Conservation (phyloP, 2,329 filamentous ascomycete genomes). For the Lachnellula suecica region DNA sequence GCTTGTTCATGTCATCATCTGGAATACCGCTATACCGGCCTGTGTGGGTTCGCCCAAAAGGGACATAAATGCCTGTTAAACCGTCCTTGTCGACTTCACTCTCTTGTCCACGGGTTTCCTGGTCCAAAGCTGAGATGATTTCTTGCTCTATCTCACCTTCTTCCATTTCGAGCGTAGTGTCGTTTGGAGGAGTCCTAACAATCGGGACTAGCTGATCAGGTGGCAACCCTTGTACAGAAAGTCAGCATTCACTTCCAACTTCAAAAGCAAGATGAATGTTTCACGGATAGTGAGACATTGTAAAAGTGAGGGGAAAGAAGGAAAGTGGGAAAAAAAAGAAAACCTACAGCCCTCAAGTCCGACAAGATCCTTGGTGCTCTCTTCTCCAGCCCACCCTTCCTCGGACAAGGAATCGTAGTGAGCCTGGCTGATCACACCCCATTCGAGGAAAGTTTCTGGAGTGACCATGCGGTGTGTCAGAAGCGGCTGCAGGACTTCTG, state of each 20-base stretch:
- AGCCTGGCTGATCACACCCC: conserved; percentile 57
- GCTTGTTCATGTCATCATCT: conserved; percentile 19
- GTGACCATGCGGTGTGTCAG: conserved; percentile 49
- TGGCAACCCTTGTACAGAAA: conserved; percentile 22
- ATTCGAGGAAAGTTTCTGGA: conserved; percentile 50
- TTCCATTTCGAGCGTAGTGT: conserved; percentile 27
- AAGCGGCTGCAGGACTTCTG: conserved; percentile 26
- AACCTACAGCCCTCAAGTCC: conserved; percentile 20
- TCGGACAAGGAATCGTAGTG: conserved; percentile 64
- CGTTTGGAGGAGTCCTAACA: conserved; percentile 22
- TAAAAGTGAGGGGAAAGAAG: not conserved
- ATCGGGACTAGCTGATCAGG: conserved; percentile 21
- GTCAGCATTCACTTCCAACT: not conserved
- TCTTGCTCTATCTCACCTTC: conserved; percentile 30
- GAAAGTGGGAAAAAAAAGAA: no score
- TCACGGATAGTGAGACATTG: no score
- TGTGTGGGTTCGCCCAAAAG: conserved; percentile 25
- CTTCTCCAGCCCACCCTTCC: conserved; percentile 34
- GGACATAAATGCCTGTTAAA: conserved; percentile 25
- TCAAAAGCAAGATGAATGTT: no score
- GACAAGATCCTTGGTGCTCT: conserved; percentile 1
- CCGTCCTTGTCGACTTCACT: conserved; percentile 19
- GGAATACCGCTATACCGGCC: conserved; percentile 16
- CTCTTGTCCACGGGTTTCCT: conserved; percentile 18
- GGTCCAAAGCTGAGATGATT: conserved; percentile 19